Evolutionary conservation across 257 asterid genomes (phyloP), one percentile per base, ranked within the genome.

Genomic region (Dorcoceras hygrometricum): DNA sequence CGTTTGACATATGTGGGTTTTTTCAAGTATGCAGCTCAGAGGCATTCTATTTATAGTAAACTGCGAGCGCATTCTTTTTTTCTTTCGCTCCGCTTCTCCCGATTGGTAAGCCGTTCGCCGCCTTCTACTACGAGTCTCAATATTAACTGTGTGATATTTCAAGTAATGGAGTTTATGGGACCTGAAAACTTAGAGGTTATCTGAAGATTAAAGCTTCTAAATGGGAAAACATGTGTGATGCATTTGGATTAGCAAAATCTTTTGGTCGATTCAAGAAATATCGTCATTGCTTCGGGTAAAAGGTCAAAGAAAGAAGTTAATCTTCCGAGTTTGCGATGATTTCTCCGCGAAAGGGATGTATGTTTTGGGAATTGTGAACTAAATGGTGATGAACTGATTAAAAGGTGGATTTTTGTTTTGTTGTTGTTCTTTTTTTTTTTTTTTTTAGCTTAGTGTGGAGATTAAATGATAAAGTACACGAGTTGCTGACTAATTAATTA

Each of bases 231-330:
- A 66, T 61, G 78, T 59, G 64, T 34, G 53, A 71, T 72, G 72
- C 92, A 80, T 87, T 78, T 86, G 95, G 83, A 72, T 68, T 74
- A 46, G 73, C 76, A 67, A 80, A 72, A 57, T 62, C 69, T 67
- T 69, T 81, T 80, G 81, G 79, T 73, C 73, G 57, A 46, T 77
- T 76, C 88, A 70, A 88, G 84, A 72, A 58, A 67, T 29, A 46
- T 60, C 77, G 71, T 84, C 71, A 75, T 75, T 75, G 79, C 70
- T 65, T 69, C n/a, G 23, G 2, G 64, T 9, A 55, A 43, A 68
- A 65, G 67, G 19, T 67, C 31, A 64, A 71, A 73, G 56, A 34
- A 43, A 46, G 62, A 67, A 61, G 51, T 26, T 67, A 65, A 68
- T 74, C 71, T 60, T 70, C 68, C 71, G 62, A 54, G 77, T 72